Evolutionary conservation across 2,329 filamentous ascomycete species (phyloP).

Genomic region (Phoma sp.): DNA sequence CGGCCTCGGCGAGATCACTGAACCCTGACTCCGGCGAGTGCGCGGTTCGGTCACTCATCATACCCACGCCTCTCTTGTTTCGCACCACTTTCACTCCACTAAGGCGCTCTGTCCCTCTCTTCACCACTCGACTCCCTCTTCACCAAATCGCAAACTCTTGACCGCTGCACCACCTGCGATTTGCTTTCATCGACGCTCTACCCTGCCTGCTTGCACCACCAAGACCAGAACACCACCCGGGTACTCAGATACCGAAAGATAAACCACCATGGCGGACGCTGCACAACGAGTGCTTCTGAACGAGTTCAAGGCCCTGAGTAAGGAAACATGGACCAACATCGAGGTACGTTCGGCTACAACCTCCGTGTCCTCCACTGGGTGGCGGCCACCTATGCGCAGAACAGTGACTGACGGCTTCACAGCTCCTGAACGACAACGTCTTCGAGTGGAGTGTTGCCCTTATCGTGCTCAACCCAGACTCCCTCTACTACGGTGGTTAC

Average conservation of each 20-base stretch:
- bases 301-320: slow-evolving; percentile 79
- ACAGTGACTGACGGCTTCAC: slow-evolving; percentile 31
- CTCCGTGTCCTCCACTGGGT: slow-evolving; percentile 6
- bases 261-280: slow-evolving; percentile 41
- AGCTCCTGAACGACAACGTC: slow-evolving; percentile 82
- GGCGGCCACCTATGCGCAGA: slow-evolving; percentile 15
- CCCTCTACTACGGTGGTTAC: slow-evolving; percentile 90
- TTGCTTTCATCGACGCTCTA: slow-evolving; percentile 2
- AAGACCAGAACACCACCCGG: slow-evolving; percentile 16
- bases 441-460: slow-evolving; percentile 87
- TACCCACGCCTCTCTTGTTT: slow-evolving; percentile 12
- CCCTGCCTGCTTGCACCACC: slow-evolving; percentile 13
- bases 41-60: slow-evolving; percentile 24
- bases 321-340: slow-evolving; percentile 94
- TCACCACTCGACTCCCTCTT: slow-evolving; percentile 16
- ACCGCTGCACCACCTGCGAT: neutral
- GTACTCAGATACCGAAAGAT: slow-evolving; percentile 4
- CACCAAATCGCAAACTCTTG: slow-evolving; percentile 4
- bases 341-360: slow-evolving; percentile 63
- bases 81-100: slow-evolving; percentile 11
- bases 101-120: slow-evolving; percentile 10
- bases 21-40: slow-evolving; percentile 29
- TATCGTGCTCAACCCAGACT: slow-evolving; percentile 91
- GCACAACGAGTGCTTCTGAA: slow-evolving; percentile 87
- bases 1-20: slow-evolving; percentile 18